phyloP scores from a whole-genome alignment of 495 filamentous ascomycete genomes.

The Aspergillus coremiiformis region DNA sequence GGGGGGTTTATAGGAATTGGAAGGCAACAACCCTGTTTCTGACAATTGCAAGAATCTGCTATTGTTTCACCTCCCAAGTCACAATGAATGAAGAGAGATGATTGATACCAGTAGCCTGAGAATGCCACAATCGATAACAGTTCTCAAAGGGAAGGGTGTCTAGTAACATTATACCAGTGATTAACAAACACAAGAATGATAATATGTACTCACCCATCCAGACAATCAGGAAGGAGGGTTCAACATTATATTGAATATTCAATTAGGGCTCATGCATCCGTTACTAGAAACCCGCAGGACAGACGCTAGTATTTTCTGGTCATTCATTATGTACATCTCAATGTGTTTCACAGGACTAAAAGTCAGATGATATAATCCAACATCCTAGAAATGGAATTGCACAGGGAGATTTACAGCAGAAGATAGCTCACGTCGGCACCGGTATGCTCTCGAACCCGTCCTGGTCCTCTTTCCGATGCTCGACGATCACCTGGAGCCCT shows the following conservation, averaged over 20 bases:
- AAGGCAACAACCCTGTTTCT: not conserved
- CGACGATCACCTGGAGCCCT: constrained; percentile 49
- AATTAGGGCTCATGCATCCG: not conserved
- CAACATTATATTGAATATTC: not conserved
- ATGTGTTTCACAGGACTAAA: not conserved
- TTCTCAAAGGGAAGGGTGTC: no score
- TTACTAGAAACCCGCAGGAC: no score
- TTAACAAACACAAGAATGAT: no score
- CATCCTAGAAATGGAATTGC: not conserved
- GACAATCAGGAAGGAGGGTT: not conserved
- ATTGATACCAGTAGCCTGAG: no score
- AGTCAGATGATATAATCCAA: not conserved
- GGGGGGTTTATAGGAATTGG: not conserved
- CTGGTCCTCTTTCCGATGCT: constrained; percentile 41
- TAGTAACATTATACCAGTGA: no score
- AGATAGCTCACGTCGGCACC: constrained; percentile 19
- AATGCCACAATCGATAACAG: no score
- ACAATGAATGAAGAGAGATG: no score
- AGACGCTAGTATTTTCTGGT: no score
- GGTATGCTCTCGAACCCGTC: constrained; percentile 46
- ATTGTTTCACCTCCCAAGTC: no score
- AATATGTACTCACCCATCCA: not conserved
- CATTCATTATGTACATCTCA: not conserved
- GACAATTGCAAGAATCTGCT: no score
- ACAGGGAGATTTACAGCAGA: not conserved